A percentile compares a stretch with the other conserved stretches of the same genome.
Conservation (phyloP, 176 grass and related monocot species). For the Raddia guianensis region DNA sequence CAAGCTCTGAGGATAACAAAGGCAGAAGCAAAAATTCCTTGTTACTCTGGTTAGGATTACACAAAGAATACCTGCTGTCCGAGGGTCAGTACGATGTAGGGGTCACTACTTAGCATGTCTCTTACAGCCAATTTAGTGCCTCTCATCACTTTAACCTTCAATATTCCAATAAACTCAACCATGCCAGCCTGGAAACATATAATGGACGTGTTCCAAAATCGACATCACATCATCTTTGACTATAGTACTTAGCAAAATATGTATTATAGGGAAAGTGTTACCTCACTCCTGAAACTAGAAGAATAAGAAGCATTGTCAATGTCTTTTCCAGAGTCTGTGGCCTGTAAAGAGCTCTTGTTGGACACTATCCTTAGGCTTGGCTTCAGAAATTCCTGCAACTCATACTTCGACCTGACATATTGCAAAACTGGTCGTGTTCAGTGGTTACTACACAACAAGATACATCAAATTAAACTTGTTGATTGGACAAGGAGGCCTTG, state of each 20-base stretch:
- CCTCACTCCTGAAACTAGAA: slow-evolving; percentile 62
- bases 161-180: slow-evolving; percentile 69
- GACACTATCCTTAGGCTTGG: slow-evolving; percentile 69
- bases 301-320: slow-evolving; percentile 14
- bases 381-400: slow-evolving; percentile 73
- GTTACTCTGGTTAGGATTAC: not conserved
- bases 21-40: not conserved
- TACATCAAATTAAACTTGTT: slow-evolving; percentile 4
- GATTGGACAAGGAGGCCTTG: not conserved
- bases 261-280: not conserved
- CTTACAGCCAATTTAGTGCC: slow-evolving; percentile 69
- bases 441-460: not conserved
- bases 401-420: slow-evolving; percentile 72
- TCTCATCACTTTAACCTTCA: slow-evolving; percentile 72
- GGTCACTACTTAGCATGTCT: slow-evolving; percentile 78
- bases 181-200: slow-evolving; percentile 53
- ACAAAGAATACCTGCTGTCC: slow-evolving; percentile 64
- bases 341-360: slow-evolving; percentile 49
- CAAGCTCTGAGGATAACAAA: not conserved
- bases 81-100: slow-evolving; percentile 68
- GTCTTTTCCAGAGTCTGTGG: slow-evolving; percentile 35
- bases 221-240: not conserved
- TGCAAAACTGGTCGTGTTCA: slow-evolving; percentile 25
- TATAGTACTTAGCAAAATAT: not conserved
- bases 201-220: not conserved